These are phyloP conservation scores for Ceratocystis diversiconidia DNA, from an alignment of 2,329 filamentous ascomycete species.

Conservation along the genomic window DNA sequence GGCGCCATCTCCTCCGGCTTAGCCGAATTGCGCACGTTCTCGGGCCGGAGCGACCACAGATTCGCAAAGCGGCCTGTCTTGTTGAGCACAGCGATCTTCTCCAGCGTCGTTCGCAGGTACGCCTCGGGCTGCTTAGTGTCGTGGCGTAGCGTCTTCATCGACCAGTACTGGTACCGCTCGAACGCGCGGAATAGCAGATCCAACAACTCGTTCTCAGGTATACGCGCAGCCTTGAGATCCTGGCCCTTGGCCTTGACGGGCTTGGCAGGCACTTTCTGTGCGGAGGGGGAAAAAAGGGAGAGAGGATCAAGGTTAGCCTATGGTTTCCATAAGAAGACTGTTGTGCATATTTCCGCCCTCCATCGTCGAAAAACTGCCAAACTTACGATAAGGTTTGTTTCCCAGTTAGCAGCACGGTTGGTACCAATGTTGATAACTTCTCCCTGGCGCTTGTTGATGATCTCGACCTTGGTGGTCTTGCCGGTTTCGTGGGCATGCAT, in stretches of 20 bases:
- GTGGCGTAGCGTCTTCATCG: conserved; percentile 72
- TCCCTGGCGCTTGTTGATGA: conserved; percentile 28
- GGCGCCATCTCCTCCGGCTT: conserved; percentile 28
- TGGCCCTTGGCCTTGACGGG: conserved; percentile 44
- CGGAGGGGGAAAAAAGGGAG: background rate
- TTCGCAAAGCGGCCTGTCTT: conserved; percentile 75
- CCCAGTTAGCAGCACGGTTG: conserved; percentile 26
- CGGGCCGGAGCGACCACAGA: conserved; percentile 65
- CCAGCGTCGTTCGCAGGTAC: conserved; percentile 76
- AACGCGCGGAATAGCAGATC: conserved; percentile 76
- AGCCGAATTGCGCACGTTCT: conserved; percentile 37
- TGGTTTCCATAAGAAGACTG: background rate
- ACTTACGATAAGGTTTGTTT: conserved; percentile 43
- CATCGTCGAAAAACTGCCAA: background rate
- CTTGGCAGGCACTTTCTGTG: conserved; percentile 39
- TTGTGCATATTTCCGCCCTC: background rate
- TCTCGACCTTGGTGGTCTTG: conserved; percentile 33
- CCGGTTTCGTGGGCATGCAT: conserved; percentile 38
- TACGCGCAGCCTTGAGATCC: conserved; percentile 77
- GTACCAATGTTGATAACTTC: conserved; percentile 15
- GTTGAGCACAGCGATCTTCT: conserved; percentile 68
- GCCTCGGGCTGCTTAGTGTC: conserved; percentile 74
- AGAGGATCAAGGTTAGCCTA: conserved; percentile 19
- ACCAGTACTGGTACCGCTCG: conserved; percentile 79
- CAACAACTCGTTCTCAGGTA: conserved; percentile 75